Base-by-base conservation (phyloP, 148 eudicot genomes). In the Camellia lanceoleosa region DNA sequence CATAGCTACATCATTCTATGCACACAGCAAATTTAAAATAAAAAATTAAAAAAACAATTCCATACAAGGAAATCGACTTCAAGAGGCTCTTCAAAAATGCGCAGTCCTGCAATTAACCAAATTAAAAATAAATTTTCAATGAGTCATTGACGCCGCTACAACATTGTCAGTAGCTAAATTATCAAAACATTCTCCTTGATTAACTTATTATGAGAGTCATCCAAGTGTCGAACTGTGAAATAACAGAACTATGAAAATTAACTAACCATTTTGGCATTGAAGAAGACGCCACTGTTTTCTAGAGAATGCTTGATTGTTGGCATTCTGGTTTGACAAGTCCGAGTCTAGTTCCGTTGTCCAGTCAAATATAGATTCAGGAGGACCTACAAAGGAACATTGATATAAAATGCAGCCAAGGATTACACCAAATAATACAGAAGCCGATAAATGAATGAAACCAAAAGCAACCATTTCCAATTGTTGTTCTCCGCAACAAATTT, bases 271-370 rank as follows among this genome's bases (percentile, higher is more conserved):
- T 90, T 97, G 99, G 85, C 98, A 91, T 68, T 94, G 99, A 82
- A 97, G 98, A 83, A 97, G 97, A 74, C 99, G 99, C 99, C 99
- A 97, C 82, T 94, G 90, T 86, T 92, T 97, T 83, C 95, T 88
- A 71, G 97, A 94, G 82, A 96, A 94, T 77, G 92, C 94, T 83
- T 92, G 97, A 82, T 81, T 93, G 80, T 83, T 88, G 18, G 85
- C 82, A 81, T 85, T 92, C 75, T 94, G 91, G 85, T 92, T 89
- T 68, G 90, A 79, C 68, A 94, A 79, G 80, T 92, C 97, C 70
- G 95, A 84, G 81, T 88, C 90, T 73, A 91, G 55, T 84, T 94
- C 99, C 77, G 86, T 90, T 56, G 99, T 97, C 99, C 99, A 97
- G 87, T 97, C 99, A 59, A 91, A 87, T 67, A 97, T 70, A 75